phyloP scores from a whole-genome alignment of 768 basidiomycete species.

The Rhodotorula diobovata region DNA sequence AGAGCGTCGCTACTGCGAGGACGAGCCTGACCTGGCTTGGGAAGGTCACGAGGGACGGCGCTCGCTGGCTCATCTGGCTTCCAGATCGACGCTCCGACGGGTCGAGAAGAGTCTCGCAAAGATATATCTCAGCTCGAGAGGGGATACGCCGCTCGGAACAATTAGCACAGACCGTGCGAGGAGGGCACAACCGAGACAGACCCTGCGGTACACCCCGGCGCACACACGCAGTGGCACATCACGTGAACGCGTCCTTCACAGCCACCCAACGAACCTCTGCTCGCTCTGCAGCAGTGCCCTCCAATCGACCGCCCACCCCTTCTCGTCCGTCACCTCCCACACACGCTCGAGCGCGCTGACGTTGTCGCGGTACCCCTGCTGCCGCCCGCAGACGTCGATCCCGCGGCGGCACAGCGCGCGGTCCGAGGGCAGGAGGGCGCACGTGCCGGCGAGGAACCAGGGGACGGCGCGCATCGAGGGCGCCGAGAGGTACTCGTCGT shows the following conservation, averaged over 20 bases:
- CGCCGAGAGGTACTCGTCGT: slow-evolving; percentile 9
- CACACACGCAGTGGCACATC: too few species aligned
- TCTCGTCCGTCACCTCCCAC: slow-evolving; percentile 26
- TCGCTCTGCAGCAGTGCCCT: slow-evolving; percentile 19
- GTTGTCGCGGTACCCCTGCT: slow-evolving; percentile 29
- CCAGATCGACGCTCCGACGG: too few species aligned
- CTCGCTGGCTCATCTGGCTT: too few species aligned
- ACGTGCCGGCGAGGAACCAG: slow-evolving; percentile 37
- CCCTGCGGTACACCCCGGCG: too few species aligned
- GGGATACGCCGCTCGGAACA: too few species aligned
- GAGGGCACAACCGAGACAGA: too few species aligned
- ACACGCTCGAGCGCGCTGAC: slow-evolving; percentile 27
- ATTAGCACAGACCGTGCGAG: too few species aligned
- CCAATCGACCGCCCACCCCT: slow-evolving; percentile 34
- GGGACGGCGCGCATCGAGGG: slow-evolving; percentile 25
- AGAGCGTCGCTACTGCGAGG: too few species aligned
- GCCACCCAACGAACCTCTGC: slow-evolving; percentile 29
- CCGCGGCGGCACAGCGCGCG: slow-evolving; percentile 25
- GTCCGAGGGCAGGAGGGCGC: slow-evolving; percentile 7
- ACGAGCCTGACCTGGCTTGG: too few species aligned
- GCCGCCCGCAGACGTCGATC: slow-evolving; percentile 19
- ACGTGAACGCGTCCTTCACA: slow-evolving; percentile 3
- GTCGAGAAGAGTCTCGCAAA: too few species aligned
- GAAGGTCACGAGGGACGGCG: too few species aligned
- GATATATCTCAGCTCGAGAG: too few species aligned